phyloP scores from a whole-genome alignment of 2,329 filamentous ascomycete species.

The Paraphaeosphaeria minitans region DNA sequence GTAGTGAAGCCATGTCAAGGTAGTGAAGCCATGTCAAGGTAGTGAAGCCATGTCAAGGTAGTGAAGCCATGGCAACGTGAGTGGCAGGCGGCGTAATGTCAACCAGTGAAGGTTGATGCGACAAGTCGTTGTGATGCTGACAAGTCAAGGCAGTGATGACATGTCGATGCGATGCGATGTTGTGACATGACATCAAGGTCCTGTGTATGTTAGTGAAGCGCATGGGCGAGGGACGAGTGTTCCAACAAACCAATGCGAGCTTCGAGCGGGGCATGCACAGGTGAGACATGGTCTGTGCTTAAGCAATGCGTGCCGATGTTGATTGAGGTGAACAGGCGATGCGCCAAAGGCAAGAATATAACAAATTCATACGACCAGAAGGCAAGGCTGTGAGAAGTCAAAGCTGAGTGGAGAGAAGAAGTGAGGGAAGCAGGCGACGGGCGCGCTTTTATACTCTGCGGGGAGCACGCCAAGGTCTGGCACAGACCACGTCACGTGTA shows the following conservation, averaged over 20 bases:
- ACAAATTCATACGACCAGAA: neutral
- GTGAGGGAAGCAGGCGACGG: neutral
- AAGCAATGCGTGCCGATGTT: neutral
- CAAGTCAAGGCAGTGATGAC: neutral
- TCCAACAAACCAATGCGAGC: slow-evolving; percentile 1
- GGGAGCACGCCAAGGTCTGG: neutral
- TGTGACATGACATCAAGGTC: neutral
- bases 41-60: neutral
- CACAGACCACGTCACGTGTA: neutral
- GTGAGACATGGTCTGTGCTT: neutral
- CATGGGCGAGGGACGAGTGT: too few species aligned
- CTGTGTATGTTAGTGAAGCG: neutral
- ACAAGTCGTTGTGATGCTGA: neutral
- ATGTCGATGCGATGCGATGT: neutral
- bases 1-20: neutral
- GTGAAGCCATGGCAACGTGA: neutral
- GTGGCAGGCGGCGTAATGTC: too few species aligned
- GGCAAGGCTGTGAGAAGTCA: neutral
- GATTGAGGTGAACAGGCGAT: neutral
- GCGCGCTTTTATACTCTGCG: neutral
- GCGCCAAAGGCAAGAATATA: neutral
- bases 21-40: neutral
- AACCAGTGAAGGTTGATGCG: too few species aligned
- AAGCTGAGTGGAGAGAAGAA: slow-evolving; percentile 1
- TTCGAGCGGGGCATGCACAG: neutral